These are phyloP conservation scores for Debaryomyces robertsiae DNA, from an alignment of 1,139 yeast genomes.

Conservation along the genomic window DNA sequence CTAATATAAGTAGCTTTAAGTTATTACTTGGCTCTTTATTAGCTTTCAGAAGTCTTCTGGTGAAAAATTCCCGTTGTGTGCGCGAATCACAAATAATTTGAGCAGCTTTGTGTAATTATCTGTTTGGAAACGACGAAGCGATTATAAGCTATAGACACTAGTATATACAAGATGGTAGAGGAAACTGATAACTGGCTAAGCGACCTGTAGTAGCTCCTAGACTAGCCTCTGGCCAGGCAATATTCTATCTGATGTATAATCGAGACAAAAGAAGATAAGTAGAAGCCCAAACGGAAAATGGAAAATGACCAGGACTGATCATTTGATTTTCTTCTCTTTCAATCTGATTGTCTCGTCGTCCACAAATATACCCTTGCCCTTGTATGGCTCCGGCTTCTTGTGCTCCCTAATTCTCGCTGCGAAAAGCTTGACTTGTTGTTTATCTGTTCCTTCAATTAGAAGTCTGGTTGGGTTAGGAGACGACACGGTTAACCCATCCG, in stretches of 20 bases:
- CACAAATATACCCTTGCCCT: conserved; percentile 96
- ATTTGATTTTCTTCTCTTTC: conserved; percentile 92
- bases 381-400: conserved; percentile 97
- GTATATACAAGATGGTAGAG: conserved; percentile 7
- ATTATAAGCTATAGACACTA: not conserved
- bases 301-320: conserved; percentile 17
- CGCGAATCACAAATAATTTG: not conserved
- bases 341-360: conserved; percentile 88
- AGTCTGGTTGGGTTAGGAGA: conserved; percentile 90
- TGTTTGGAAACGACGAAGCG: too few species aligned
- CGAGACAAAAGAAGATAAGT: too few species aligned
- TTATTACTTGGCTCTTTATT: not conserved
- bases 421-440: conserved; percentile 82
- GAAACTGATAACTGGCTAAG: conserved; percentile 1
- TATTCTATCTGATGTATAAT: too few species aligned
- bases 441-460: conserved; percentile 82
- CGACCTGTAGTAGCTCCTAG: too few species aligned
- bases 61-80: conserved; percentile 7
- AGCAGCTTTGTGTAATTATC: conserved; percentile 10
- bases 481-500: conserved; percentile 70
- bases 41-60: conserved; percentile 1
- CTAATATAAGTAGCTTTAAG: not conserved
- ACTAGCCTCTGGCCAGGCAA: too few species aligned
- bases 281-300: too few species aligned
- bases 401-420: conserved; percentile 86